phyloP scores from a whole-genome alignment of 768 basidiomycete species.

The Chalciporus pseudorubinellus region DNA sequence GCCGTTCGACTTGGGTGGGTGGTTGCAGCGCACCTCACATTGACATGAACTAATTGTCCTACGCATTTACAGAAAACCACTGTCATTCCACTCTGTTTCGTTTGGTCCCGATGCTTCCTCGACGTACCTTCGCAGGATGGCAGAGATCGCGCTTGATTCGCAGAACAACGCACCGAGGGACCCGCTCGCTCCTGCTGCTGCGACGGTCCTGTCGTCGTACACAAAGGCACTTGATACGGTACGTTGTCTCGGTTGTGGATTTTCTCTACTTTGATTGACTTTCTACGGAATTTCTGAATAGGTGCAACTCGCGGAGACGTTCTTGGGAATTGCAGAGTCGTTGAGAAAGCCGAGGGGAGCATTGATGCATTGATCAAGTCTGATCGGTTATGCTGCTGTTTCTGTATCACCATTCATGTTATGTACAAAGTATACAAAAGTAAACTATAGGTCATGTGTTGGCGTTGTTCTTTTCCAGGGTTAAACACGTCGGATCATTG shows the following conservation, averaged over 20 bases:
- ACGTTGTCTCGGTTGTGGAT: conserved; percentile 4
- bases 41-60: background rate
- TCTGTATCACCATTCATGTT: no score
- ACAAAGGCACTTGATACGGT: conserved; percentile 46
- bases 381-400: no score
- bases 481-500: no score
- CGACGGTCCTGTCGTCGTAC: conserved; percentile 39
- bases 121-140: conserved; percentile 41
- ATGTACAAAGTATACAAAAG: no score
- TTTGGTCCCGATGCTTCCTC: conserved; percentile 36
- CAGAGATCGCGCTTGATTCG: conserved; percentile 42
- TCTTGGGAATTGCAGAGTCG: conserved; percentile 52
- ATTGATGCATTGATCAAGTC: conserved; percentile 29
- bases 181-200: conserved; percentile 27
- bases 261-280: background rate
- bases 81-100: conserved; percentile 50
- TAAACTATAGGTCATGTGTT: no score
- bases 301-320: conserved; percentile 51
- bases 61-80: conserved; percentile 37
- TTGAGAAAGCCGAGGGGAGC: conserved; percentile 49
- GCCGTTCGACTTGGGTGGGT: conserved; percentile 45
- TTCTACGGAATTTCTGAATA: conserved; percentile 12
- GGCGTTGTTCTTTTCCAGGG: no score
- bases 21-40: accelerated
- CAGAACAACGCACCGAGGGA: conserved; percentile 40